A percentile compares a stretch with the other conserved stretches of the same genome.
These are phyloP conservation scores for Croton setiger DNA, from an alignment of 441 rosid species.

Conservation along the genomic window DNA sequence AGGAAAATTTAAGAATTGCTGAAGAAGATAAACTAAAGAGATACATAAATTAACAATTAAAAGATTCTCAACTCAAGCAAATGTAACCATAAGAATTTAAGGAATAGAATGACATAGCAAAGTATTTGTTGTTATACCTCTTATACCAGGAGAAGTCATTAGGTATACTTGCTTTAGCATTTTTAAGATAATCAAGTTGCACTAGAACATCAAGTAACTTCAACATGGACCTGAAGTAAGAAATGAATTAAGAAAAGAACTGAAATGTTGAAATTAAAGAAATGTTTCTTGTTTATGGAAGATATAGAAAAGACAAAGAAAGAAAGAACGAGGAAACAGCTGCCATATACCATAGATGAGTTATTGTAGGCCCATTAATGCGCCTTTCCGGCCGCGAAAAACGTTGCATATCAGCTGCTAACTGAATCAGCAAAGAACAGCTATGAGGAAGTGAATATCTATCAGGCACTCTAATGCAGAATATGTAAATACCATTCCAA, in stretches of 20 bases:
- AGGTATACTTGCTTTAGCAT: slow-evolving; percentile 99
- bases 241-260: slow-evolving; percentile 22
- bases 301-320: background rate
- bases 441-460: slow-evolving; percentile 9
- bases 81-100: background rate
- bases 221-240: slow-evolving; percentile 79
- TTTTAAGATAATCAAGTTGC: slow-evolving; percentile 99
- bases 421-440: slow-evolving; percentile 51
- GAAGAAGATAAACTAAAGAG: background rate
- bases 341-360: slow-evolving; percentile 77
- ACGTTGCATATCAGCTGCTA: slow-evolving; percentile 99
- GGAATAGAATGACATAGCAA: slow-evolving; percentile 7
- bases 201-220: slow-evolving; percentile 94
- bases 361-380: slow-evolving; percentile 94
- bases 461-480: slow-evolving; percentile 6
- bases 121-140: slow-evolving; percentile 46
- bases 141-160: slow-evolving; percentile 99
- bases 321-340: slow-evolving; percentile 14
- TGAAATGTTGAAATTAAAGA: background rate
- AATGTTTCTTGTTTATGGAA: no score
- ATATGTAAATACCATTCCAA: slow-evolving; percentile 7
- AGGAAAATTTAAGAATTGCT: slow-evolving; percentile 5
- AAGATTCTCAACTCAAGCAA: slow-evolving; percentile 13
- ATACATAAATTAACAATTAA: background rate
- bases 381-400: slow-evolving; percentile 98